Evolutionary conservation across 2,329 filamentous ascomycete genomes (phyloP), one percentile per base, ranked within the genome.

Genomic region (Hortaea werneckii): DNA sequence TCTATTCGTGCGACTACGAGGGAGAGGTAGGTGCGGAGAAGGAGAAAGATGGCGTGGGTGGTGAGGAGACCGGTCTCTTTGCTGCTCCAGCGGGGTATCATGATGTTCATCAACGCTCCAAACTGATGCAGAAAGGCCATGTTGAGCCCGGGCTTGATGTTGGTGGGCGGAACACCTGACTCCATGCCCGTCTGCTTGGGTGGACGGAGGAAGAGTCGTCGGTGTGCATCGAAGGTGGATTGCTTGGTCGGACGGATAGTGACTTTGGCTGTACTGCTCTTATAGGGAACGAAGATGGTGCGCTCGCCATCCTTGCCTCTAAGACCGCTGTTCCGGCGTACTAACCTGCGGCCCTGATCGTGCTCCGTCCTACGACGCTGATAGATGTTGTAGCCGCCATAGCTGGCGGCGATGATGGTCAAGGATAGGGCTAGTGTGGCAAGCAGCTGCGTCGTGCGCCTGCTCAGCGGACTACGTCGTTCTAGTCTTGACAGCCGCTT

Each of bases 91-190:
- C 90, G 75, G 5, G 92, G 92, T 51, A 98, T 85, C 87, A 96
- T 94, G 61, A 98, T 96, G 67, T 88, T 95, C 70, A 96, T 80
- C 45, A 98, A 70, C 60, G 90, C 95, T 43, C 96, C 75, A 58
- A 98, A 96, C 67, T 98, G 92, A 64, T 98, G 92, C 44, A 98
- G 67, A 59, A 98, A 98, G 8, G 92, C 92, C 48, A 98, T 75
- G 62, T 98, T 98, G 35, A 98, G 71, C 0, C 92, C 92, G 0
- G 92, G 88, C 65, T 95, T 96, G 3, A 89, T 90, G 63, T 94
- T 86, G 7, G 86, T 78, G 2, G 89, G 86, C 11, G 92, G 92
- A 5, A 94, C 87, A 30, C 54, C 59, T n/a, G 54, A 51, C 32
- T 53, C 48, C 41, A 92, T 75, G 1, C 87, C 84, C 9, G 87